Evolutionary conservation across 2,329 filamentous ascomycete species (phyloP).

Genomic region (Hypoxylon sp.): DNA sequence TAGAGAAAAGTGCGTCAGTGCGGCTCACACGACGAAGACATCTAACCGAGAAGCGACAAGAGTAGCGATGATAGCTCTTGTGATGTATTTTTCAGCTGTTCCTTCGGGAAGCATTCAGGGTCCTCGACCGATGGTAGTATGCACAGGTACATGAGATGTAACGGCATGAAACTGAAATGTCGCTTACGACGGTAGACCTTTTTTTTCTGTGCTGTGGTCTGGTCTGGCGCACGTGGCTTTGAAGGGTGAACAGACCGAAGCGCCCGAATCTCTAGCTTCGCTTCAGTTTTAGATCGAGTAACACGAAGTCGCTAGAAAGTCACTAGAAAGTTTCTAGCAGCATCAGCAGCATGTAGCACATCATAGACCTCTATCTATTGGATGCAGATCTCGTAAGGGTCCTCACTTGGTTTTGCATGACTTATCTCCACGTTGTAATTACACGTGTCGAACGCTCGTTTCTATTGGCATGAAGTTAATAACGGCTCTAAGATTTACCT

Average conservation of each 20-base stretch:
- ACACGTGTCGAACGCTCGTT: too few relatives aligned
- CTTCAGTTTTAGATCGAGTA: too few relatives aligned
- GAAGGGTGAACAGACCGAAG: slow-evolving; percentile 4
- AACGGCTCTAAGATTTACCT: too few relatives aligned
- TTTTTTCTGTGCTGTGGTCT: slow-evolving; percentile 20
- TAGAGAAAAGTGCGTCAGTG: slow-evolving; percentile 12
- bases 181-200: slow-evolving; percentile 15
- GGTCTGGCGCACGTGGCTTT: slow-evolving; percentile 26
- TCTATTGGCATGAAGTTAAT: too few relatives aligned
- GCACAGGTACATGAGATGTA: too few relatives aligned
- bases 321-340: slow-evolving; percentile 3
- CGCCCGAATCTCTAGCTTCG: slow-evolving; percentile 5
- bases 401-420: neutral
- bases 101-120: neutral
- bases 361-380: too few relatives aligned
- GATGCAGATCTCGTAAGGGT: too few relatives aligned
- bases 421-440: neutral
- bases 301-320: neutral
- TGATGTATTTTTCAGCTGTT: slow-evolving; percentile 11
- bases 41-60: slow-evolving; percentile 22
- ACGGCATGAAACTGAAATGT: slow-evolving; percentile 14
- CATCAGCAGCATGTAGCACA: too few relatives aligned
- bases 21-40: slow-evolving; percentile 14
- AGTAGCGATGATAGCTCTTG: slow-evolving; percentile 6
- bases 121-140: too few relatives aligned